Evolutionary conservation across 306 rosid genomes (phyloP).

Genomic region (Cucumis sativus): Cucumber_9930_V3 NC_026658.2:14052501-14053000

Average conservation of each 20-base stretch:
- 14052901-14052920: slow-evolving; percentile 76
- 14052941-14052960: slow-evolving; percentile 71
- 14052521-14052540: too few species aligned
- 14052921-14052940: slow-evolving; percentile 84
- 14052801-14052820: slow-evolving; percentile 11
- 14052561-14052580: too few species aligned
- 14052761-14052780: slow-evolving; percentile 3
- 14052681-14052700: too few species aligned
- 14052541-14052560: too few species aligned
- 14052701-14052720: too few species aligned
- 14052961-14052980: slow-evolving; percentile 69
- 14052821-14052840: slow-evolving; percentile 34
- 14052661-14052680: too few species aligned
- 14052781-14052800: neutral
- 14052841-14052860: slow-evolving; percentile 72
- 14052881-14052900: slow-evolving; percentile 57
- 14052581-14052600: too few species aligned
- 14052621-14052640: too few species aligned
- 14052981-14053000: slow-evolving; percentile 12
- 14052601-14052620: too few species aligned
- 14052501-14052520: too few species aligned
- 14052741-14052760: slow-evolving; percentile 10
- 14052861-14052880: slow-evolving; percentile 70
- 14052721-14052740: neutral
- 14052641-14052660: too few species aligned